A percentile compares a stretch with the other conserved stretches of the same genome.
Evolutionary conservation across 768 basidiomycete species (phyloP).

Genomic region (Naganishia kalamii): DNA sequence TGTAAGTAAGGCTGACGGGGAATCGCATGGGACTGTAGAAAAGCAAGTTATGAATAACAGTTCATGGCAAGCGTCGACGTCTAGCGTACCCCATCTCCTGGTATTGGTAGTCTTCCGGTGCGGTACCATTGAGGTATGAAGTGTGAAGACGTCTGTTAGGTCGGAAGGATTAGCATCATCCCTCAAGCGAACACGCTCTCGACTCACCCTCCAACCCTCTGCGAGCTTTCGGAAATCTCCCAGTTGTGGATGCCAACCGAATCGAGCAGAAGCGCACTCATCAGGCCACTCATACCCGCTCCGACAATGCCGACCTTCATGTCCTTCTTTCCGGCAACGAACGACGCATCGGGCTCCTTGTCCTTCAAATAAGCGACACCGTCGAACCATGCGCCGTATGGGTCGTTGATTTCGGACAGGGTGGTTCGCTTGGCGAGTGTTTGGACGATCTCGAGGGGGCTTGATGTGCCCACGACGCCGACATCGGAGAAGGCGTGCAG

Average conservation of each 20-base stretch:
- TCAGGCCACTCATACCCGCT: conserved; percentile 26
- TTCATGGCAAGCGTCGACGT: not conserved
- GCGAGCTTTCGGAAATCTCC: conserved; percentile 29
- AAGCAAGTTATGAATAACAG: not conserved
- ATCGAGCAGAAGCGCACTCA: conserved; percentile 26
- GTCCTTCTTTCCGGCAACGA: conserved; percentile 28
- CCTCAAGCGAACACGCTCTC: not conserved
- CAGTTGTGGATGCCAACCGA: conserved; percentile 27
- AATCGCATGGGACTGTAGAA: conserved; percentile 27
- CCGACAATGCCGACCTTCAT: conserved; percentile 30
- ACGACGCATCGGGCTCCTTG: conserved; percentile 20
- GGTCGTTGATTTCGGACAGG: conserved; percentile 24
- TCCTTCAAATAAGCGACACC: conserved; percentile 26
- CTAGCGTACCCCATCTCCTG: conserved; percentile 28
- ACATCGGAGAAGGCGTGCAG: conserved; percentile 26
- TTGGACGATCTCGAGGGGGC: conserved; percentile 18
- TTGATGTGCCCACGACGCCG: conserved; percentile 18
- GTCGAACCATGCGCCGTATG: conserved; percentile 29
- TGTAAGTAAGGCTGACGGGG: conserved; percentile 26
- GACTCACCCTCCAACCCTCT: conserved; percentile 27
- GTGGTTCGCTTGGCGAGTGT: conserved; percentile 23
- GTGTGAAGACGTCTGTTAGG: conserved; percentile 22
- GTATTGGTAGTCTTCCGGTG: conserved; percentile 28
- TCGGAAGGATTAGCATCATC: not conserved
- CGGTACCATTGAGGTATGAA: conserved; percentile 26